phyloP scores from a whole-genome alignment of 2,329 filamentous ascomycete genomes.

The Fusarium subglutinans region DNA sequence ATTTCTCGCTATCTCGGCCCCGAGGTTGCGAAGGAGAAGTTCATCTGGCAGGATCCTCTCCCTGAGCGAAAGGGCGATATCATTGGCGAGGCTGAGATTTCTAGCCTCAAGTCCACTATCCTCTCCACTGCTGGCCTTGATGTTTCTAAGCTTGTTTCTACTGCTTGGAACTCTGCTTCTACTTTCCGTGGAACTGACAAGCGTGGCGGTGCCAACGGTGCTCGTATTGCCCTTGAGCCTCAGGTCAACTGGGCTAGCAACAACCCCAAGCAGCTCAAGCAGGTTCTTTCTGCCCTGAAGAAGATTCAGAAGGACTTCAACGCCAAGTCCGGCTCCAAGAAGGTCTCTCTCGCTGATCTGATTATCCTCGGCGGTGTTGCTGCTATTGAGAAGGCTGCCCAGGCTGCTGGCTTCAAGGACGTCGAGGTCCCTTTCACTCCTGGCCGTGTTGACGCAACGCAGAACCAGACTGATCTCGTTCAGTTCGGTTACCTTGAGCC shows the following conservation, averaged over 20 bases:
- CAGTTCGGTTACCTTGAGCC: conserved; percentile 75
- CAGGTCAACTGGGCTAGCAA: conserved; percentile 79
- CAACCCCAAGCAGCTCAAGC: conserved; percentile 72
- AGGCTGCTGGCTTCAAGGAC: conserved; percentile 53
- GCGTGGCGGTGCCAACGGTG: conserved; percentile 84
- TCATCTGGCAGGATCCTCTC: conserved; percentile 81
- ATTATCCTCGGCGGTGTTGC: conserved; percentile 79
- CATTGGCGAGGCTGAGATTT: conserved; percentile 70
- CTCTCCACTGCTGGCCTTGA: conserved; percentile 67
- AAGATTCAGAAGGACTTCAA: conserved; percentile 74
- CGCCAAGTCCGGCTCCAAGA: conserved; percentile 60
- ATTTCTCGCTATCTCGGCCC: conserved; percentile 76
- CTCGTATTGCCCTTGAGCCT: conserved; percentile 77
- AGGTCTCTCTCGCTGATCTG: conserved; percentile 80
- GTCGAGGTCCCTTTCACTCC: conserved; percentile 75
- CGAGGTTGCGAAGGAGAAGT: conserved; percentile 74
- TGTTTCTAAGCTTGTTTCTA: conserved; percentile 68
- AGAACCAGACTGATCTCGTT: conserved; percentile 75
- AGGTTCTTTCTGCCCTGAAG: conserved; percentile 71
- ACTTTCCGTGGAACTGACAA: conserved; percentile 81
- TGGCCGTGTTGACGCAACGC: conserved; percentile 75
- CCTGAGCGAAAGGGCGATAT: conserved; percentile 66
- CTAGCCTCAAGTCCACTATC: conserved; percentile 74
- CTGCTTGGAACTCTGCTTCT: conserved; percentile 75
- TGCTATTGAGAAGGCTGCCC: conserved; percentile 76